phyloP scores from a whole-genome alignment of 441 rosid genomes.

The Pelargonium fulgidum region DNA sequence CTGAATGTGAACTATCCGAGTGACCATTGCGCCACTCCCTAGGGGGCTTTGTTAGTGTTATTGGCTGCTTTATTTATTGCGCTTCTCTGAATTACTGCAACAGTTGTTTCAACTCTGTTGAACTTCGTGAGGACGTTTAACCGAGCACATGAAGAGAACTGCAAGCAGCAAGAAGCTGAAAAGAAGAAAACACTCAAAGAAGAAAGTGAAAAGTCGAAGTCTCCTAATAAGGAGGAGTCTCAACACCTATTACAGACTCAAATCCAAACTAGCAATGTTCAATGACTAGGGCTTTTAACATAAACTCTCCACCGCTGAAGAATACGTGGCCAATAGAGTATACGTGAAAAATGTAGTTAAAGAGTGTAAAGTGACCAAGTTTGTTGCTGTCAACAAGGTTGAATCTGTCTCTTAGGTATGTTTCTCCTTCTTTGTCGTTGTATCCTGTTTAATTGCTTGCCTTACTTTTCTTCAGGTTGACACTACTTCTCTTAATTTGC shows the following conservation, averaged over 20 bases:
- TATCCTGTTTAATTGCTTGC: background rate
- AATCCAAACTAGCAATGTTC: background rate
- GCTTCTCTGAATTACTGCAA: slow-evolving; percentile 17
- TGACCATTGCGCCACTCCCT: too few species aligned
- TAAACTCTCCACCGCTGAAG: too few species aligned
- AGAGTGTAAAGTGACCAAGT: slow-evolving; percentile 8
- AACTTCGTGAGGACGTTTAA: slow-evolving; percentile 77
- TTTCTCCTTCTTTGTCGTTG: background rate
- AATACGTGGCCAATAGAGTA: background rate
- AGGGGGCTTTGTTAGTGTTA: too few species aligned
- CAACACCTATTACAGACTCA: background rate
- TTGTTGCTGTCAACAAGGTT: background rate
- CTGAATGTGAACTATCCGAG: background rate
- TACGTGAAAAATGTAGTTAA: background rate
- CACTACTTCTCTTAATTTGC: too few species aligned
- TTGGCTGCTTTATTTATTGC: background rate
- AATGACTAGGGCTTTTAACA: background rate
- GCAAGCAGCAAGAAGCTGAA: slow-evolving; percentile 67
- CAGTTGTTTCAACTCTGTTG: slow-evolving; percentile 79
- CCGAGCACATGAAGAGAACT: slow-evolving; percentile 74
- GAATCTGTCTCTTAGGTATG: background rate
- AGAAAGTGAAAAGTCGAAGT: slow-evolving; percentile 29
- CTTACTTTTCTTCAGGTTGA: background rate
- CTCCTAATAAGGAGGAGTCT: background rate
- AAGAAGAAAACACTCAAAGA: slow-evolving; percentile 31